These are phyloP conservation scores for Backusella australiensis DNA, from an alignment of 192 early-diverging fungal species.

Conservation along the genomic window DNA sequence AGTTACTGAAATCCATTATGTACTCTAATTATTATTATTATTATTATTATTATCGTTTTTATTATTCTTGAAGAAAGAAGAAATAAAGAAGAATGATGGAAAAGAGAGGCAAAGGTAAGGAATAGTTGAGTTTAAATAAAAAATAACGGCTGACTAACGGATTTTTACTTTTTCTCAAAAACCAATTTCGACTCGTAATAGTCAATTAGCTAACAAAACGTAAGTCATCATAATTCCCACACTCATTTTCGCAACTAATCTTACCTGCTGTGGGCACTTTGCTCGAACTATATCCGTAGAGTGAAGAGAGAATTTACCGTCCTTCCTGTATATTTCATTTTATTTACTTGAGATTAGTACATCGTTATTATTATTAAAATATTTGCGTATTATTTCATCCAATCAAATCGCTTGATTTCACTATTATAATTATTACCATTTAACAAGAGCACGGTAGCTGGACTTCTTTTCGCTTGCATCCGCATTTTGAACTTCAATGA, in stretches of 20 bases:
- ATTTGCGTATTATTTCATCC: no score
- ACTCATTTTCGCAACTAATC: not conserved
- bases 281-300: not conserved
- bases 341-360: not conserved
- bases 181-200: slow-evolving; percentile 6
- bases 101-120: not conserved
- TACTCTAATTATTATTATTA: not conserved
- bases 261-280: slow-evolving; percentile 13
- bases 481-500: not conserved
- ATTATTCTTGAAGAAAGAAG: not conserved
- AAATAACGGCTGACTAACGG: not conserved
- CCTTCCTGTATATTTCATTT: not conserved
- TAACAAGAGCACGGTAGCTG: not conserved
- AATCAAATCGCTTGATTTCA: not conserved
- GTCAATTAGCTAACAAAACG: slow-evolving; percentile 8
- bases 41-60: not conserved
- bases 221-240: not conserved
- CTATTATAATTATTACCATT: not conserved
- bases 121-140: not conserved
- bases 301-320: not conserved
- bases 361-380: not conserved
- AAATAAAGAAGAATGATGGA: not conserved
- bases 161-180: slow-evolving; percentile 2
- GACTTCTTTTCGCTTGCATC: not conserved
- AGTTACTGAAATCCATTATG: slow-evolving; percentile 25